Conservation (phyloP, 2,329 filamentous ascomycete genomes). For the Fusarium anguioides region DNA sequence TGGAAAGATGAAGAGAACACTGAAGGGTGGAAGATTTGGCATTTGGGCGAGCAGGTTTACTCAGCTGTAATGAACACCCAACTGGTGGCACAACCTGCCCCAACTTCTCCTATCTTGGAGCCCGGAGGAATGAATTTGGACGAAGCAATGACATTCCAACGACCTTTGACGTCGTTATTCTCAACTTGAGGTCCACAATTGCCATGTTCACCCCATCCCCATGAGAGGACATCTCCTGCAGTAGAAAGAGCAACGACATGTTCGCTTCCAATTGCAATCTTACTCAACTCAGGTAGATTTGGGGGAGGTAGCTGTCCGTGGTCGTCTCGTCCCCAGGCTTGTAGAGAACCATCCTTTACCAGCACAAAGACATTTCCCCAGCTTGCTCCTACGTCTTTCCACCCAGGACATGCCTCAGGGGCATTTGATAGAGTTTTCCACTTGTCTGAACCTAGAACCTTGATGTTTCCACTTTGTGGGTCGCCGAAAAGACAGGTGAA, state of each 20-base stretch:
- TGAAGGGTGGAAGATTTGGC: slow-evolving; percentile 1
- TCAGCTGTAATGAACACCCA: slow-evolving; percentile 66
- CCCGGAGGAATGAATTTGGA: slow-evolving; percentile 63
- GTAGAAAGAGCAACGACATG: slow-evolving; percentile 80
- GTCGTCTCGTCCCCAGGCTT: slow-evolving; percentile 86
- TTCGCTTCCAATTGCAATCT: slow-evolving; percentile 88
- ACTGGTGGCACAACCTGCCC: slow-evolving; percentile 91
- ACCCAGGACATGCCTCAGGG: slow-evolving; percentile 64
- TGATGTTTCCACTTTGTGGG: slow-evolving; percentile 66
- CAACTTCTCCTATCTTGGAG: slow-evolving; percentile 69
- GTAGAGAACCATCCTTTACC: slow-evolving; percentile 66
- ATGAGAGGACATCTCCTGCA: slow-evolving; percentile 76
- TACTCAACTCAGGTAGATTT: slow-evolving; percentile 66
- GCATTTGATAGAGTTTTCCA: slow-evolving; percentile 71
- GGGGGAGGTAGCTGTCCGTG: slow-evolving; percentile 81
- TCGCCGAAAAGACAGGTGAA: slow-evolving; percentile 80
- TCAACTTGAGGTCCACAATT: slow-evolving; percentile 83
- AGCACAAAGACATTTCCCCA: slow-evolving; percentile 87
- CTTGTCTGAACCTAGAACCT: slow-evolving; percentile 80
- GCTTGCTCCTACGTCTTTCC: slow-evolving; percentile 78
- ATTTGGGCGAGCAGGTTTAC: slow-evolving; percentile 26
- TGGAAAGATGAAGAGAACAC: background rate
- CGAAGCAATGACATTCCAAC: slow-evolving; percentile 74
- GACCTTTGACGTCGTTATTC: slow-evolving; percentile 74
- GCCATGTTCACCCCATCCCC: slow-evolving; percentile 98